Evolutionary conservation across 2,329 filamentous ascomycete species (phyloP), one percentile per base, ranked within the genome.

Genomic region (Alternaria ventricosa): DNA sequence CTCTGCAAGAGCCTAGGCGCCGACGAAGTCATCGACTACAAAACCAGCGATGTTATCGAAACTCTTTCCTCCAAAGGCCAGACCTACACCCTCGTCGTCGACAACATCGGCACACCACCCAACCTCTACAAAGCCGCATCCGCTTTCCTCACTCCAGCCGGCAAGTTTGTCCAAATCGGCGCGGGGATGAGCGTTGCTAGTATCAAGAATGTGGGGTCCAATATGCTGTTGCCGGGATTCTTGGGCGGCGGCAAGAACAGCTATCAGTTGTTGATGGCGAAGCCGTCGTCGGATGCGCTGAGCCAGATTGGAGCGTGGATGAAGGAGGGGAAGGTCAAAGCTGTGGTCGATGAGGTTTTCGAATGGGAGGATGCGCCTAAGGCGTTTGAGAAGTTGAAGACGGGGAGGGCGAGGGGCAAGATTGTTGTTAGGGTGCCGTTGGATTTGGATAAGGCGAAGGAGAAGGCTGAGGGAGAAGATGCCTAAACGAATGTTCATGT

Each of bases 21-120:
- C 7, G 88, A 91, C 67, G 86, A 88, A 62, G 84, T 90, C 28
- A 82, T 90, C 50, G 87, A 90, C 70, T 90, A 91, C 73, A 85
- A 83, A 18, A 76, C 79, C 0, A 74, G 79, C 28, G 78, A 89
- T 71, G 76, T 90, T 3, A 70, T 83, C 5, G 78, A 80, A 23
- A 75, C 73, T 4, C 75, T 90, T 8, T 82, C 82, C 63, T 75
- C 79, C 0, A 83, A 82, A 41, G 85, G 86, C 0, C 79, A 78
- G 7, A 78, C 84, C 3, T 90, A 85, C 75, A 80, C 83, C 53
- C 79, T 87, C 41, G 81, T 86, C 0, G 80, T 91, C 11, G 89
- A 91, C 75, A 87, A 87, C 71, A 84, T 89, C 23, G 87, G 86
- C 2, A 64, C 77, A 1, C 84, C 85, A 0, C 64, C 75, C 2